Evolutionary conservation across 2,329 filamentous ascomycete genomes (phyloP).

Genomic region (Aspergillus aculeatinus): DNA sequence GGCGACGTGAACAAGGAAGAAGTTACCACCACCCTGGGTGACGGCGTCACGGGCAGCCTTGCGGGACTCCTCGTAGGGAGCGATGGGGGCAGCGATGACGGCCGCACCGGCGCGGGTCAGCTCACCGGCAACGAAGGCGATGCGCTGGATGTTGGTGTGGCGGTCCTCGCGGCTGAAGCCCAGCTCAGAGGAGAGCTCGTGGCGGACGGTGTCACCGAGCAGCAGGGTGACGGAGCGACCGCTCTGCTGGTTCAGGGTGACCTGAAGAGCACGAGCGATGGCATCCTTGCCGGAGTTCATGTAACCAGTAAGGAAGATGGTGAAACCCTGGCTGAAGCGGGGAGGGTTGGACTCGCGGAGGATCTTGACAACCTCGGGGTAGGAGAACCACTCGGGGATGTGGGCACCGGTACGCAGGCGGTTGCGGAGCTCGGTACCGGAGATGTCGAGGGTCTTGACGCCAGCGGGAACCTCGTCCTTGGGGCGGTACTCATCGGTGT

Average conservation of each 20-base stretch:
- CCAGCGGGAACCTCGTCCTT: conserved; percentile 84
- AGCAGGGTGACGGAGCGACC: conserved; percentile 92
- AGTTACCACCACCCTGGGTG: conserved; percentile 72
- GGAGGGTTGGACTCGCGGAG: conserved; percentile 95
- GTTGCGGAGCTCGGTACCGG: conserved; percentile 84
- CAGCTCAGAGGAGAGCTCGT: conserved; percentile 89
- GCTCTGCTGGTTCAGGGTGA: conserved; percentile 96
- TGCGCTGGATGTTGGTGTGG: conserved; percentile 90
- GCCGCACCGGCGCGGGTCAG: conserved; percentile 89
- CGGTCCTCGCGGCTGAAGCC: conserved; percentile 93
- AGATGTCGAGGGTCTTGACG: conserved; percentile 83
- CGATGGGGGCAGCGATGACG: conserved; percentile 94
- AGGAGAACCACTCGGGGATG: conserved; percentile 99
- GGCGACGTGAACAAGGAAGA: conserved; percentile 93
- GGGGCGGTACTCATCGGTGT: conserved; percentile 93
- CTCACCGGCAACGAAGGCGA: conserved; percentile 93
- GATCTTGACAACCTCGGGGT: conserved; percentile 96
- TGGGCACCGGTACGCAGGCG: conserved; percentile 88
- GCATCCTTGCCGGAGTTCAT: conserved; percentile 97
- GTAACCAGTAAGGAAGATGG: conserved; percentile 95
- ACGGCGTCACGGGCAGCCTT: conserved; percentile 78
- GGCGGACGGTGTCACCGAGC: conserved; percentile 90
- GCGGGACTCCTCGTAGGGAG: conserved; percentile 80
- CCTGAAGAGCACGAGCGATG: conserved; percentile 90
- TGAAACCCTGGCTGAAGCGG: conserved; percentile 90